Conservation (phyloP, 75 land plant species). For the Cupressus sempervirens region DNA sequence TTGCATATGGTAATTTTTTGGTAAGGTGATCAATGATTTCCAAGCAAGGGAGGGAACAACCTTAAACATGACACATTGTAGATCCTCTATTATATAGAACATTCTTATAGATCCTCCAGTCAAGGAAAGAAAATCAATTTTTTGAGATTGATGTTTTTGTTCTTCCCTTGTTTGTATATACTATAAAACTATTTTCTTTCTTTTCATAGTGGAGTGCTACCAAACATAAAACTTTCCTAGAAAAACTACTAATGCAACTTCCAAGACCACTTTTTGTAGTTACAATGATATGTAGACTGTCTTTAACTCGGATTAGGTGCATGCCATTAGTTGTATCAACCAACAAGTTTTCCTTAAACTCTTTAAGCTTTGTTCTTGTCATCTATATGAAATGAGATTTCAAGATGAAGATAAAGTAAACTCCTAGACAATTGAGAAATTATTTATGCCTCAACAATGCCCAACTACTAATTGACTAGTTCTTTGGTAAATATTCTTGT, state of each 20-base stretch:
- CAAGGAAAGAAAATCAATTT: conserved; percentile 18
- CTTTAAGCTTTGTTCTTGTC: conserved; percentile 5
- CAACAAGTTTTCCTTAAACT: conserved; percentile 20
- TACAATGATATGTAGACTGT: conserved; percentile 19
- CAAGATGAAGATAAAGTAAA: no score
- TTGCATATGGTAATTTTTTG: conserved; percentile 16
- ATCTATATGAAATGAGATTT: conserved; percentile 18
- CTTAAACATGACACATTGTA: conserved; percentile 16
- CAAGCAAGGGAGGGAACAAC: conserved; percentile 22
- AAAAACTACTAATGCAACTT: conserved; percentile 16
- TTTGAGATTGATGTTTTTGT: conserved; percentile 11
- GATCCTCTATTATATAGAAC: conserved; percentile 27
- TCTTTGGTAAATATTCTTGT: not conserved
- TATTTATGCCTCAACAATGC: conserved; percentile 10
- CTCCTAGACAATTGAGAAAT: conserved; percentile 11
- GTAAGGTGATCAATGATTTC: conserved; percentile 12
- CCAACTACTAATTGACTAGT: conserved; percentile 2
- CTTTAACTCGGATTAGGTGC: conserved; percentile 24
- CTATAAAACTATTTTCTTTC: conserved; percentile 20
- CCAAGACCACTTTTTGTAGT: conserved; percentile 22
- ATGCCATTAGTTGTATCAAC: conserved; percentile 27
- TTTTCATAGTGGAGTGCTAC: conserved; percentile 24
- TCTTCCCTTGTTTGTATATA: conserved; percentile 17
- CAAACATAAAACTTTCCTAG: conserved; percentile 23
- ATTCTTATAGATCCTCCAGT: conserved; percentile 21